Base-by-base conservation (phyloP, 345 rosid species). In the Firmiana major region DNA sequence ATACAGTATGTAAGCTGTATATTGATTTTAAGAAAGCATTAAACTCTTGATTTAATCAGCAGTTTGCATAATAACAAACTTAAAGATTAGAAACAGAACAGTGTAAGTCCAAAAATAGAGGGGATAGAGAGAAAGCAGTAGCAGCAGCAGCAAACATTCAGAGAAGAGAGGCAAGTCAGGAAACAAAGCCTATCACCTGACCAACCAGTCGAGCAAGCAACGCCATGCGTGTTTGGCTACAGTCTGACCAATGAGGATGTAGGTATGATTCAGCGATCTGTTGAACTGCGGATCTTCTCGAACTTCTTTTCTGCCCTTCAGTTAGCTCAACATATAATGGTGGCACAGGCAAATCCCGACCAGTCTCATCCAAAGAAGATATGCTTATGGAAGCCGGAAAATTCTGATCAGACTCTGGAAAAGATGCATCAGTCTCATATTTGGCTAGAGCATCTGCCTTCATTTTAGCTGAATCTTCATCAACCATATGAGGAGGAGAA, bases 121-220 rank as follows among this genome's bases (percentile, higher is more conserved):
- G 49, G 9, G 57, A 57, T 63, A 81, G 40, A 71, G 74, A 34
- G 17, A 51, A n/a, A n/a, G n/a, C n/a, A n/a, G 24, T 3, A 31
- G 34, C 34, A 31, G 34, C 1, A 31, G 34, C 34, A 31, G 34
- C 34, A 31, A 31, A 31, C 34, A 31, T 31, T 31, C 34, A 31
- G 34, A 31, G 34, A 31, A 3, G 34, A 31, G 1, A 31, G 34
- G 3, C 34, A 31, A 31, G 62, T 9, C 43, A 75, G n/a, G 28
- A 28, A 19, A 49, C n/a, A 46, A 19, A 45, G n/a, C 26, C 36
- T 36, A 7, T 81, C 83, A 92, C 99, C 94, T 90, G 91, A 80
- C 94, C 93, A 78, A 87, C 87, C 81, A 96, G 85, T 63, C 97
- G 91, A 73, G 99, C 88, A 84, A 96, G 90, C 78, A 96, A 80